Conservation (phyloP, 2,329 filamentous ascomycete genomes). For the Claviceps sp. region DNA sequence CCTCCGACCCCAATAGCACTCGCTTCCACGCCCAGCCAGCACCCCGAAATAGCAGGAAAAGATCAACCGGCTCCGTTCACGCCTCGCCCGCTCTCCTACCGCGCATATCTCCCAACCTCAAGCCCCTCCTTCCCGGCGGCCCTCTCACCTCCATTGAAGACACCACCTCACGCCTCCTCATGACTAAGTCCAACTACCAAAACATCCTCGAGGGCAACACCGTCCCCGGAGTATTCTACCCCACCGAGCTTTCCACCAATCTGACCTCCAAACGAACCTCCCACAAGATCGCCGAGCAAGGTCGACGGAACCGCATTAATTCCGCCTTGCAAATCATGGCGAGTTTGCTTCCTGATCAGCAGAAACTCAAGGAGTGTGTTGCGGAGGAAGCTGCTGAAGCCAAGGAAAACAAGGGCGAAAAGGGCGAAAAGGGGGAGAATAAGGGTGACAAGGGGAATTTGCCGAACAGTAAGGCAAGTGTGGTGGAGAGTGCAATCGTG, state of each 20-base stretch:
- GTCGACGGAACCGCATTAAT: slow-evolving; percentile 89
- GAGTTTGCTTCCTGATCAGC: slow-evolving; percentile 56
- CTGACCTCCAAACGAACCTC: slow-evolving; percentile 92
- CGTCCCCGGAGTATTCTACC: slow-evolving; percentile 80
- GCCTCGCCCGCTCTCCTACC: slow-evolving; percentile 77
- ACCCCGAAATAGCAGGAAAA: slow-evolving; percentile 51
- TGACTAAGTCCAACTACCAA: slow-evolving; percentile 95
- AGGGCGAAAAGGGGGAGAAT: slow-evolving; percentile 5
- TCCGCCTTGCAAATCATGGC: slow-evolving; percentile 86
- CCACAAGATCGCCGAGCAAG: slow-evolving; percentile 96
- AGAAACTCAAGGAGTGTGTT: slow-evolving; percentile 21
- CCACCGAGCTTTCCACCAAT: slow-evolving; percentile 81
- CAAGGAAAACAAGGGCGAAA: slow-evolving; percentile 35
- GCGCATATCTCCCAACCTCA: slow-evolving; percentile 87
- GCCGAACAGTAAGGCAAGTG: slow-evolving; percentile 84
- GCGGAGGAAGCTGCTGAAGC: no score
- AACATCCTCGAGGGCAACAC: slow-evolving; percentile 90
- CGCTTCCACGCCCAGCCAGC: slow-evolving; percentile 44
- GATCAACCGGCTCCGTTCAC: slow-evolving; percentile 61
- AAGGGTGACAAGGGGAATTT: slow-evolving; percentile 31
- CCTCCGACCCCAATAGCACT: slow-evolving; percentile 25
- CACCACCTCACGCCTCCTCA: slow-evolving; percentile 60
- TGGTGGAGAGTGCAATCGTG: slow-evolving; percentile 91
- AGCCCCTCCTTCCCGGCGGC: slow-evolving; percentile 63
- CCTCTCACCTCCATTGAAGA: slow-evolving; percentile 41